A percentile compares a stretch with the other conserved stretches of the same genome.
These are phyloP conservation scores for Nannochloris sp. DNA, from an alignment of 139 green algal species.

Conservation along the genomic window DNA sequence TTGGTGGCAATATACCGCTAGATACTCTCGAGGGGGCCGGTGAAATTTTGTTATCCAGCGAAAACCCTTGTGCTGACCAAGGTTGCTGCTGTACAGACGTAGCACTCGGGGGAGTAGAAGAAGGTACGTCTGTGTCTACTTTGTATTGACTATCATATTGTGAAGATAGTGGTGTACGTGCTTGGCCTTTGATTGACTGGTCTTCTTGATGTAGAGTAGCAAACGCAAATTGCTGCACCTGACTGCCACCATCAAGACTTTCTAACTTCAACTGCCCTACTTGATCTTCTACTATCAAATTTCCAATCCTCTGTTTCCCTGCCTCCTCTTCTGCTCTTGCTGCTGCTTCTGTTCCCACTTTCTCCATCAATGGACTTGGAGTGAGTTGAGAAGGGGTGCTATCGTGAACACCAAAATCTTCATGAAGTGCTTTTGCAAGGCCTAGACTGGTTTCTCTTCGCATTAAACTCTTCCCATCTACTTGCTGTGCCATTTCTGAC, in stretches of 20 bases:
- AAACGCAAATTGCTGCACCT: not conserved
- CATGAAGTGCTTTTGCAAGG: constrained; percentile 18
- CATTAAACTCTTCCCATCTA: constrained; percentile 5
- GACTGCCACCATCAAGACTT: not conserved
- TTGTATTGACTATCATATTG: not conserved
- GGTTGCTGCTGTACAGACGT: too few relatives aligned
- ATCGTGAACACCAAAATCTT: constrained; percentile 10
- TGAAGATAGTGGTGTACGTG: not conserved
- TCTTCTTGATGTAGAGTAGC: not conserved
- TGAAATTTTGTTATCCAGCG: not conserved
- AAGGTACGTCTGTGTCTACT: not conserved
- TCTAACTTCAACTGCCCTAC: not conserved
- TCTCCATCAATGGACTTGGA: not conserved
- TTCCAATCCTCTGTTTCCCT: not conserved
- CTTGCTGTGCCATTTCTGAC: not conserved
- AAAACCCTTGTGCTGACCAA: too few relatives aligned
- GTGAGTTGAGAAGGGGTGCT: not conserved
- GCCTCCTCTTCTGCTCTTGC: not conserved
- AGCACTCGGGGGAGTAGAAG: not conserved
- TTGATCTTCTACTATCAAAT: not conserved
- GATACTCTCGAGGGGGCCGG: not conserved
- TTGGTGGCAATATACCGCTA: not conserved
- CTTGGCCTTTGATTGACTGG: not conserved
- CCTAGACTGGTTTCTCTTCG: constrained; percentile 17
- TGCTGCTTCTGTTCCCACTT: not conserved